Conservation (phyloP, 306 rosid species). For the Ormosia semicastrata region DNA sequence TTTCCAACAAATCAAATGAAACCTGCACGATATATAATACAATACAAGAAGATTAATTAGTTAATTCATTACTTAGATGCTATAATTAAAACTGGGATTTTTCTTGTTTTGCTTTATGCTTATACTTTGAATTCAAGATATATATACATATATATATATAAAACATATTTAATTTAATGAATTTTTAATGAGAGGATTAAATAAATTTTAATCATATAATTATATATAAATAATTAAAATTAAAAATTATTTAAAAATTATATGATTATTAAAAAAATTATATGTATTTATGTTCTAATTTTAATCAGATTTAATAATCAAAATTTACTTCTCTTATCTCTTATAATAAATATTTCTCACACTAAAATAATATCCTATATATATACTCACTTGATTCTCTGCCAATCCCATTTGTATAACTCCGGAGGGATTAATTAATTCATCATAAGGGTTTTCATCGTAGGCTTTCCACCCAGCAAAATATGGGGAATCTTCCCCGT, state of each 20-base stretch:
- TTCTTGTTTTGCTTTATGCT: background rate
- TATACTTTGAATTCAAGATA: background rate
- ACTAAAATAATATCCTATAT: too few species aligned
- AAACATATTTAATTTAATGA: too few species aligned
- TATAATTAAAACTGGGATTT: background rate
- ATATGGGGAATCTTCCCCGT: slow-evolving; percentile 87
- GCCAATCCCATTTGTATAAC: slow-evolving; percentile 98
- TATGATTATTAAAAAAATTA: too few species aligned
- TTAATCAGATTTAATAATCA: too few species aligned
- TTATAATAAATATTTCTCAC: too few species aligned
- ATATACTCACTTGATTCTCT: slow-evolving; percentile 77
- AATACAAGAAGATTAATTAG: background rate
- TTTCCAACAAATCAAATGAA: slow-evolving; percentile 81
- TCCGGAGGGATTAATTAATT: slow-evolving; percentile 59
- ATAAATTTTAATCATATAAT: too few species aligned
- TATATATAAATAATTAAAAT: too few species aligned
- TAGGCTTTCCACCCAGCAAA: slow-evolving; percentile 98
- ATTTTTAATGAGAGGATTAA: too few species aligned
- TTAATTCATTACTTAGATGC: background rate
- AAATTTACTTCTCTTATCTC: too few species aligned
- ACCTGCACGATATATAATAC: slow-evolving; percentile 45
- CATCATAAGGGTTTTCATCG: slow-evolving; percentile 76
- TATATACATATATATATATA: too few species aligned
- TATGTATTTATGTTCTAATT: too few species aligned
- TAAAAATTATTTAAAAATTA: too few species aligned